Conservation (phyloP, 768 basidiomycete species). For the Phaeotremella fagi region DNA sequence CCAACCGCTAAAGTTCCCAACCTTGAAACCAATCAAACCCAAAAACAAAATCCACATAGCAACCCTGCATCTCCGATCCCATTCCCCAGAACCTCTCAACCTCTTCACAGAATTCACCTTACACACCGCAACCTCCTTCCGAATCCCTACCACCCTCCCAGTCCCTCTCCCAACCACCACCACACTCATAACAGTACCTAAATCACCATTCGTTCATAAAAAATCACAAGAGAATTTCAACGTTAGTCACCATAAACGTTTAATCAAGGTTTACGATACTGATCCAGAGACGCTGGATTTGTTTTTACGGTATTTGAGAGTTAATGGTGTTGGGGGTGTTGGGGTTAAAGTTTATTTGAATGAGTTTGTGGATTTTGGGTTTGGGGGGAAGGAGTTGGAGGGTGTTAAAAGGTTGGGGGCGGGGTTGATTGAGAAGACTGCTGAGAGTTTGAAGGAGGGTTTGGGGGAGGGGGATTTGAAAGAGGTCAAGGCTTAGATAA, state of each 20-base stretch:
- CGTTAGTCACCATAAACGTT: conserved; percentile 71
- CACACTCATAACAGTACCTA: conserved; percentile 75
- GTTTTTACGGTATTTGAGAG: conserved; percentile 73
- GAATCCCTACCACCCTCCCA: conserved; percentile 53
- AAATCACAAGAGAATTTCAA: conserved; percentile 95
- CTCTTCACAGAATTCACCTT: conserved; percentile 77
- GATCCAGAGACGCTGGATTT: conserved; percentile 68
- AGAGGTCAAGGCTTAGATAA: no score
- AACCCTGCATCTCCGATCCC: conserved; percentile 73
- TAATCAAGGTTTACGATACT: conserved; percentile 87
- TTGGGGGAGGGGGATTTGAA: not conserved
- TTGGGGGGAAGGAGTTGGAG: conserved; percentile 51
- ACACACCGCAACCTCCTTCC: conserved; percentile 79
- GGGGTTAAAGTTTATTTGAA: conserved; percentile 77
- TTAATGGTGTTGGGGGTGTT: conserved; percentile 75
- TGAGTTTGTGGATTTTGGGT: conserved; percentile 61
- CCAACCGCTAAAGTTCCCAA: conserved; percentile 23
- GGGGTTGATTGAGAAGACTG: not conserved
- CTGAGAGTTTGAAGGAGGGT: not conserved
- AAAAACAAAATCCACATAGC: conserved; percentile 75
- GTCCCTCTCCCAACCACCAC: conserved; percentile 51
- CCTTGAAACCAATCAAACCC: conserved; percentile 24
- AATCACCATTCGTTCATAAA: conserved; percentile 85
- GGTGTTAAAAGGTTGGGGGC: not conserved
- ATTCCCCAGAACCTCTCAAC: conserved; percentile 61